These are phyloP conservation scores for Backusella mclennaniae DNA, from an alignment of 192 early-diverging fungal species.

Conservation along the genomic window DNA sequence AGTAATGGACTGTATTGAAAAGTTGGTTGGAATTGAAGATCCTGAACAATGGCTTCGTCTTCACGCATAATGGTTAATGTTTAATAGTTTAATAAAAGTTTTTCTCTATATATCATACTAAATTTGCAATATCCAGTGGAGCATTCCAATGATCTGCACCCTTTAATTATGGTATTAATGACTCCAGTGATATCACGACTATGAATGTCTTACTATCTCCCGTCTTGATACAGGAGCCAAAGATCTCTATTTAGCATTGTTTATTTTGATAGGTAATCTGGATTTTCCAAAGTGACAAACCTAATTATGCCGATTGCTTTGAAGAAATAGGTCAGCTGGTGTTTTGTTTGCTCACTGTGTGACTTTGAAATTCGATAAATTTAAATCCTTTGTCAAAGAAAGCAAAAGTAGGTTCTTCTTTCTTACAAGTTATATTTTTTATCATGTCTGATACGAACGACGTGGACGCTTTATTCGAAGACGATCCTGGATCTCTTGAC, in stretches of 20 bases:
- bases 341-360: not conserved
- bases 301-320: too few relatives aligned
- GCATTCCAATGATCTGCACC: not conserved
- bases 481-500: conserved; percentile 44
- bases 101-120: not conserved
- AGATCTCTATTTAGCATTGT: too few relatives aligned
- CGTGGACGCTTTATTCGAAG: conserved; percentile 54
- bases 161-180: too few relatives aligned
- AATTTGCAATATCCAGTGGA: not conserved
- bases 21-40: conserved; percentile 24
- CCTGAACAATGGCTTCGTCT: conserved; percentile 20
- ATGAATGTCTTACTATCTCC: too few relatives aligned
- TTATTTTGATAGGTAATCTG: too few relatives aligned
- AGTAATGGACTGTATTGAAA: conserved; percentile 6
- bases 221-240: too few relatives aligned
- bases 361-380: not conserved
- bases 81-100: not conserved
- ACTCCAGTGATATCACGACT: too few relatives aligned
- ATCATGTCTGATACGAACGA: conserved; percentile 32
- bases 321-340: not conserved
- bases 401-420: not conserved
- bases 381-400: not conserved
- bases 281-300: too few relatives aligned
- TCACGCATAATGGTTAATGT: not conserved
- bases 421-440: not conserved